These are phyloP conservation scores for Kuraishia capsulata DNA, from an alignment of 805 yeast species.

Conservation along the genomic window DNA sequence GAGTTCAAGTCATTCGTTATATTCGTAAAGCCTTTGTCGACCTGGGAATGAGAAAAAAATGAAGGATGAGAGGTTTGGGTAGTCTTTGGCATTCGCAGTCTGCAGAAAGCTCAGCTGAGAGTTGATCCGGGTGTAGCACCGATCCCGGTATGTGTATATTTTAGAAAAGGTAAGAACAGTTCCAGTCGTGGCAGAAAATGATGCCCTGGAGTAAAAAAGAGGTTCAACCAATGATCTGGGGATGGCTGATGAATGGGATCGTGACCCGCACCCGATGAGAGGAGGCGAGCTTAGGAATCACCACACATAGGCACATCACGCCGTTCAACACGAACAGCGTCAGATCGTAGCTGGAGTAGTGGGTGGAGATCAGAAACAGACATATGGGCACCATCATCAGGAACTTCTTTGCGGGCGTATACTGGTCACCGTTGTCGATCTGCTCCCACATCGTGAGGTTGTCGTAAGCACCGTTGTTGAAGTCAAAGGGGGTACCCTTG, in stretches of 20 bases:
- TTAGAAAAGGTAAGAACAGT: too few relatives aligned
- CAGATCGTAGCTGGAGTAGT: constrained; percentile 79
- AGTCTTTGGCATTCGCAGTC: too few relatives aligned
- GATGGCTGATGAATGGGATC: constrained; percentile 37
- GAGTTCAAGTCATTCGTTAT: too few relatives aligned
- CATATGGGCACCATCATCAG: constrained; percentile 88
- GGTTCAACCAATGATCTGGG: constrained; percentile 16
- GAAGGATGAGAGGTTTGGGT: too few relatives aligned
- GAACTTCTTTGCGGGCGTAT: constrained; percentile 93
- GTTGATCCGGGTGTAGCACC: too few relatives aligned
- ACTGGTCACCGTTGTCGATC: constrained; percentile 81
- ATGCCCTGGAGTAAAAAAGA: too few relatives aligned
- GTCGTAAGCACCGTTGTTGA: constrained; percentile 90
- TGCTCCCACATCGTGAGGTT: constrained; percentile 98
- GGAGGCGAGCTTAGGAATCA: constrained; percentile 83
- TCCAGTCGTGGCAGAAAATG: too few relatives aligned
- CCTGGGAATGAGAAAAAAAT: too few relatives aligned
- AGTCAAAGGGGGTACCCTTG: constrained; percentile 96
- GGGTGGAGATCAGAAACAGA: constrained; percentile 79
- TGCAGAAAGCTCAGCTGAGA: too few relatives aligned
- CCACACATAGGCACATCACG: constrained; percentile 75
- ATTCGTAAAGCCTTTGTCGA: too few relatives aligned
- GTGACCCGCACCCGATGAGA: constrained; percentile 70
- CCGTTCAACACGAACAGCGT: constrained; percentile 73
- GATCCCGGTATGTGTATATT: too few relatives aligned